Base-by-base conservation (phyloP, 345 rosid genomes). In the Corchorus capsularis region DNA sequence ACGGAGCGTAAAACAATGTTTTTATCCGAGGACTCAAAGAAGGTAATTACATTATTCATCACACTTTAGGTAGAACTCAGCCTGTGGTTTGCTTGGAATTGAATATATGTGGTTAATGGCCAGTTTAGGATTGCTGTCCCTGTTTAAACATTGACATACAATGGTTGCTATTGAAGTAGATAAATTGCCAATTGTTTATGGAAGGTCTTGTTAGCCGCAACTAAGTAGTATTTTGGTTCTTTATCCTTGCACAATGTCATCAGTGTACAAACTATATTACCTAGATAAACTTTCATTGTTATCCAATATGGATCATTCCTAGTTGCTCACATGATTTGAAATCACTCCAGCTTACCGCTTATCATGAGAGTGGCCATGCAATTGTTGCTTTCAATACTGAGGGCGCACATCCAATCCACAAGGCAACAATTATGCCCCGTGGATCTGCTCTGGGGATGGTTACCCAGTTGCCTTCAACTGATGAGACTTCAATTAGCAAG, bases 361-460 rank as follows among this genome's bases (percentile, higher is more conserved):
- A 93, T 83, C 99, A 96, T 80, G 99, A 93, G 90, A 93, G 99
- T 71, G 97, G 98, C 55, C 99, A 96, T 84, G 99, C 99, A 75
- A 90, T 96, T 69, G 97, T 91, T 49, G 99, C 99, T 61, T 86
- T 91, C 69, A 90, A 90, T 79, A 96, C 97, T 0, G 93, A 87
- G 16, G 94, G 97, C 72, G 98, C 99, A 45, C 95, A 92, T 79
- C 99, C 97, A 22, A 90, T 96, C 83, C 99, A 96, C 90, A 96
- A 96, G 80, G 99, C 98, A 46, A 96, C 99, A 35, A 92, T 96
- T 75, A 89, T 94, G 90, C 98, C 99, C 22, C 97, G 99, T 57
- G 98, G 99, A 70, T 92, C 99, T 78, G 97, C 99, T 56, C 73
- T 96, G 79, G 99, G 99, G 84, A 96, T 96, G 98, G 98, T 96